Evolutionary conservation across 108 stramenopile species (phyloP).

Genomic region (Pseudonitzschia pungens): DNA sequence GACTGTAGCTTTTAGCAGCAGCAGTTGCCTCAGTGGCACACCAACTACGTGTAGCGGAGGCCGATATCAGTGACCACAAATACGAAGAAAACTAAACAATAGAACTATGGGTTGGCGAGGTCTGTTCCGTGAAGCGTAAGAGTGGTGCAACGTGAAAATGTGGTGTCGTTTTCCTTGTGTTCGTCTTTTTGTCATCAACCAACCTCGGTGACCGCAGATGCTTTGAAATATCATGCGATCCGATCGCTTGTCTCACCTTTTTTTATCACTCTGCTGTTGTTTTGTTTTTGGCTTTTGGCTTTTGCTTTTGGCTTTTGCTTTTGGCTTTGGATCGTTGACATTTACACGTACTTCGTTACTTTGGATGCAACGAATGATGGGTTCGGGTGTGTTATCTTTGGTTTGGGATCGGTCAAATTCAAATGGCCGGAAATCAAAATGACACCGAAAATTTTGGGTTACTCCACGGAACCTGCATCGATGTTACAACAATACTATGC

Average conservation of each 20-base stretch:
- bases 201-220: too few relatives aligned
- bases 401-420: neutral
- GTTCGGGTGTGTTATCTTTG: neutral
- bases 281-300: too few relatives aligned
- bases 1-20: slow-evolving; percentile 16
- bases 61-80: slow-evolving; percentile 43
- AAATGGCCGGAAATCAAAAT: too few relatives aligned
- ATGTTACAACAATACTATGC: too few relatives aligned
- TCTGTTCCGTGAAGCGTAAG: slow-evolving; percentile 18
- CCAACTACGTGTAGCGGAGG: slow-evolving; percentile 17
- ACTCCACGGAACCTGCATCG: too few relatives aligned
- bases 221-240: too few relatives aligned
- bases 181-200: too few relatives aligned
- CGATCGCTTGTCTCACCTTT: neutral
- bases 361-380: too few relatives aligned
- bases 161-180: too few relatives aligned
- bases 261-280: too few relatives aligned
- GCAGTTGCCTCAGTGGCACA: slow-evolving; percentile 19
- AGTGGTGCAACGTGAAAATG: neutral
- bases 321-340: neutral
- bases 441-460: neutral
- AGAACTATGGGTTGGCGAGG: slow-evolving; percentile 95
- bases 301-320: too few relatives aligned
- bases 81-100: slow-evolving; percentile 85
- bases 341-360: neutral